Conservation (phyloP, 768 basidiomycete species). For the Russula foetens region DNA sequence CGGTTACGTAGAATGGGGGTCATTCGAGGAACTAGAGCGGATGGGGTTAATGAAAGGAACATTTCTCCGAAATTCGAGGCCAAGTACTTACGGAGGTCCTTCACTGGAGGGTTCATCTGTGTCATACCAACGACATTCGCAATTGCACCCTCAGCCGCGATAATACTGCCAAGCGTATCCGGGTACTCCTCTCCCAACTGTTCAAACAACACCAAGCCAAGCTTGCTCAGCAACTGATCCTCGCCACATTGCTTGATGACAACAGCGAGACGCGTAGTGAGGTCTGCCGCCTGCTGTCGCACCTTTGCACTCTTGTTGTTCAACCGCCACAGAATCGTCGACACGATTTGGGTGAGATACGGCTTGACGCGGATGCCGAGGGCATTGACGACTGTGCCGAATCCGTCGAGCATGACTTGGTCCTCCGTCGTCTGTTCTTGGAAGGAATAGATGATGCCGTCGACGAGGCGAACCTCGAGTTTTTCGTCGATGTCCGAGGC, state of each 20-base stretch:
- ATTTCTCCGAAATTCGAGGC: neutral
- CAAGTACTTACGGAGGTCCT: slow-evolving; percentile 82
- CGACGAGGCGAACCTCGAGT: slow-evolving; percentile 87
- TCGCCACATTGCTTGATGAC: slow-evolving; percentile 99
- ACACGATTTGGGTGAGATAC: slow-evolving; percentile 97
- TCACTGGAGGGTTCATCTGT: slow-evolving; percentile 99
- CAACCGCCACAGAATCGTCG: slow-evolving; percentile 96
- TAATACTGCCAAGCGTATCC: slow-evolving; percentile 97
- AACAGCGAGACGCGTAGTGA: slow-evolving; percentile 90
- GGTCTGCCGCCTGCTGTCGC: slow-evolving; percentile 97
- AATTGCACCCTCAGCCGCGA: slow-evolving; percentile 96
- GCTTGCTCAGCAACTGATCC: slow-evolving; percentile 89
- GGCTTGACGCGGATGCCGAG: slow-evolving; percentile 95
- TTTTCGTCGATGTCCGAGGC: slow-evolving; percentile 98
- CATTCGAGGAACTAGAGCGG: slow-evolving; percentile 84
- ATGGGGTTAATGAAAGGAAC: neutral
- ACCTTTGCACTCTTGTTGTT: slow-evolving; percentile 99
- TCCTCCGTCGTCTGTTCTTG: slow-evolving; percentile 99
- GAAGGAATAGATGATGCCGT: slow-evolving; percentile 99
- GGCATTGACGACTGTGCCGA: slow-evolving; percentile 95
- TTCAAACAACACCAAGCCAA: slow-evolving; percentile 94
- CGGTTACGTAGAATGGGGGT: slow-evolving; percentile 99
- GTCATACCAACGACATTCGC: slow-evolving; percentile 99
- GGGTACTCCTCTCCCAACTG: slow-evolving; percentile 99
- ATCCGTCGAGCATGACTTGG: slow-evolving; percentile 98